Evolutionary conservation across 1,284 basidiomycete genomes (phyloP).

Genomic region (Boletus sp.): DNA sequence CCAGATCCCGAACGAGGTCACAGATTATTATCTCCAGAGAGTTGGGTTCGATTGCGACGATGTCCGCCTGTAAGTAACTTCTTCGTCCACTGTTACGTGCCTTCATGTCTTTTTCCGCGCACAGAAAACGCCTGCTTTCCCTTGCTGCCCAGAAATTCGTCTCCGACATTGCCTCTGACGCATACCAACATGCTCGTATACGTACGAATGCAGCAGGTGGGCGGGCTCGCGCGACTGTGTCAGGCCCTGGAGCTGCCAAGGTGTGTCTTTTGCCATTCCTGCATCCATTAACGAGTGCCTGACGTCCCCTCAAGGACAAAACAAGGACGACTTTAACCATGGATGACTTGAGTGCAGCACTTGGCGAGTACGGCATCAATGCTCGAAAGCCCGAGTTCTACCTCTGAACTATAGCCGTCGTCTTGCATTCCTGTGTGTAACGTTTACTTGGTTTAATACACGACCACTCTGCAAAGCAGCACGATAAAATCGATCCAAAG

Average conservation of each 20-base stretch:
- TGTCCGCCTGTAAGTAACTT: conserved; percentile 68
- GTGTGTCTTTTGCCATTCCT: conserved; percentile 36
- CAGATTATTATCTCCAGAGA: conserved; percentile 94
- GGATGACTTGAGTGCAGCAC: conserved; percentile 92
- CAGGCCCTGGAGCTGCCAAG: conserved; percentile 58
- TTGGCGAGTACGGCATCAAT: conserved; percentile 94
- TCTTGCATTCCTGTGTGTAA: not conserved
- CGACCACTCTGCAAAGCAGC: not conserved
- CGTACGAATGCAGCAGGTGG: conserved; percentile 76
- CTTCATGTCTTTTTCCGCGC: conserved; percentile 6
- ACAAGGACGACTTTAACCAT: conserved; percentile 96
- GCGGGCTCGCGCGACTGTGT: conserved; percentile 51
- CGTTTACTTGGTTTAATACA: conserved; percentile 1
- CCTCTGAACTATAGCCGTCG: conserved; percentile 43
- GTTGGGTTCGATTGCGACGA: conserved; percentile 97
- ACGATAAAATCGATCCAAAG: not conserved
- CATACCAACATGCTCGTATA: conserved; percentile 96
- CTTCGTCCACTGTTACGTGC: not conserved
- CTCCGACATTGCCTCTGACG: conserved; percentile 94
- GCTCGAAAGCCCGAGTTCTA: conserved; percentile 91
- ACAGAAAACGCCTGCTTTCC: conserved; percentile 88
- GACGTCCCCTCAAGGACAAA: conserved; percentile 60
- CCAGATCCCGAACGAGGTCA: conserved; percentile 97
- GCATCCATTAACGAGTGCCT: not conserved
- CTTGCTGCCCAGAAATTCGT: conserved; percentile 98